phyloP scores from a whole-genome alignment of 192 early-diverging fungal genomes.

The Diversispora eburnea region DNA sequence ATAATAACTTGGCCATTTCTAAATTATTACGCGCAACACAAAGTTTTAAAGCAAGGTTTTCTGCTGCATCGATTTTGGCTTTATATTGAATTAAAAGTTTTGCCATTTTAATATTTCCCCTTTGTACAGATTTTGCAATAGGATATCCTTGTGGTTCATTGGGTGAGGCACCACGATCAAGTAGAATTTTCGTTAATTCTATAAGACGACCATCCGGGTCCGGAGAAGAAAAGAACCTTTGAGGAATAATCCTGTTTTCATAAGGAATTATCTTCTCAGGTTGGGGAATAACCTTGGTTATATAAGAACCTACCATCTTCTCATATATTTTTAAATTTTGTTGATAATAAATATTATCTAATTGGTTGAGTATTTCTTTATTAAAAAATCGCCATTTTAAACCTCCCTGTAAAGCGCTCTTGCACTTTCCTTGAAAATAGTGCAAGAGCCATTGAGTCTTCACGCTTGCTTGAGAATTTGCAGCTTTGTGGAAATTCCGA shows the following conservation, averaged over 20 bases:
- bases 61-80: slow-evolving; percentile 32
- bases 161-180: slow-evolving; percentile 37
- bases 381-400: slow-evolving; percentile 21
- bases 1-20: slow-evolving; percentile 34
- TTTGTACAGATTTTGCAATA: slow-evolving; percentile 37
- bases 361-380: slow-evolving; percentile 22
- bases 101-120: slow-evolving; percentile 32
- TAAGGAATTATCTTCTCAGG: neutral
- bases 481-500: slow-evolving; percentile 3
- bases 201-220: slow-evolving; percentile 9
- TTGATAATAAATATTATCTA: slow-evolving; percentile 11
- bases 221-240: slow-evolving; percentile 30
- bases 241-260: slow-evolving; percentile 29
- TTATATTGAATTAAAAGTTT: slow-evolving; percentile 33
- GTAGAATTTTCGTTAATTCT: slow-evolving; percentile 27
- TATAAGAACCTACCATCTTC: neutral
- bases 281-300: slow-evolving; percentile 27
- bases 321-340: neutral
- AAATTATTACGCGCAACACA: slow-evolving; percentile 31
- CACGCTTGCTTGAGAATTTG: slow-evolving; percentile 13
- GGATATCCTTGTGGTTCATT: slow-evolving; percentile 41
- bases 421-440: neutral
- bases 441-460: slow-evolving; percentile 24
- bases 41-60: slow-evolving; percentile 36
- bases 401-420: slow-evolving; percentile 13